Evolutionary conservation across 2,329 filamentous ascomycete genomes (phyloP), one percentile per base, ranked within the genome.

Genomic region (Diatrype stigma): DNA sequence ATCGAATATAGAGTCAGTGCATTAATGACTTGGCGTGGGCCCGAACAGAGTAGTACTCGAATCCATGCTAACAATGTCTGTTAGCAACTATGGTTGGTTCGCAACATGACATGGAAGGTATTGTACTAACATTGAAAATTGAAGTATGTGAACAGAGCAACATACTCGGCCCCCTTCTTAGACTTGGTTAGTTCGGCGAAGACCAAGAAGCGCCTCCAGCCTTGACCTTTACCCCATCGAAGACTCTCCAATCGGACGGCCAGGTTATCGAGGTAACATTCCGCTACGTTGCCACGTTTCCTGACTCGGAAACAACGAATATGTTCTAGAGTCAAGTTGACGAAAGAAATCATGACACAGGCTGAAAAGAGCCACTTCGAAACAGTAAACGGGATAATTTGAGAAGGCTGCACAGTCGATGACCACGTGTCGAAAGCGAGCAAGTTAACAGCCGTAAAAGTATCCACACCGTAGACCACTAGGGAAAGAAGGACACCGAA

Each of bases 361-460:
- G 84, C 82, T 26, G 90, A 87, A 67, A 97, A 99, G 67, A 99
- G 92, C 91, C 92, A 96, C 73, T 94, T 95, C 12, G 90, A 88
- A 49, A 93, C 81, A 46, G 82, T 74, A 63, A 95, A 84, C 3
- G 85, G 81, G 57, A 97, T 87, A n/a, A 72, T 56, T 51, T 69
- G 66, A 38, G 82, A 80, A 1, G 91, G 91, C 60, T 90, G 73
- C 60, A 97, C 87, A 59, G 89, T 80, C 48, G 88, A 90, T 1
- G 90, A 89, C 92, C 92, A 97, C 53, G 84, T 84, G 72, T 95
- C 84, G 73, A 96, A 96, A 50, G 81, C 88, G 47, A 99, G 80
- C 38, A 99, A 78, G 56, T 96, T 95, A 72, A 96, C 81, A 55
- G 92, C 92, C 4, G 92, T 96, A 67, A 96, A 97, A 54, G 86